Evolutionary conservation across 176 grass and related monocot genomes (phyloP), one percentile per base, ranked within the genome.

Genomic region (Eragrostis curvula): DNA sequence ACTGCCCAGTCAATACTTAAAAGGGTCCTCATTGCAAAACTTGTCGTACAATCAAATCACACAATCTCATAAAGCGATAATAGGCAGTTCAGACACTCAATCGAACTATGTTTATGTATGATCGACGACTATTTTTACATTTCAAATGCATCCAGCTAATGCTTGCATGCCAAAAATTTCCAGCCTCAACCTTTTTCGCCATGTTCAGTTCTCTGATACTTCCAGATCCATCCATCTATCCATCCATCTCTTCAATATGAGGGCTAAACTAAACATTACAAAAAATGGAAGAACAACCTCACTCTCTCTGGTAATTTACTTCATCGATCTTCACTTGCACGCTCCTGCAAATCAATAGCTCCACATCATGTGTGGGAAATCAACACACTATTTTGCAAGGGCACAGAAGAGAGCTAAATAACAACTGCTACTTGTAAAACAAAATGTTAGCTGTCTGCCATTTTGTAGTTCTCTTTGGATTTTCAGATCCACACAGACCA

Each of bases 261-360:
- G 14, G 29, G 77, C 16, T 59, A 66, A 40, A 48, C 8, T 71
- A 59, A 61, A 81, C n/a, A 86, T 16, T 51, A 78, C 73, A 86
- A 79, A 73, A 89, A 67, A 45, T 64, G 28, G 46, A 71, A 17
- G 7, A 1, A 8, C 9, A 16, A 5, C 24, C 17, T n/a, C 64
- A 17, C 36, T n/a, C 64, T n/a, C 36, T 64, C 76, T 32, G 13
- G 58, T 9, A 40, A 24, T 81, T 71, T 66, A 48, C 56, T 58
- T 47, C 16, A 24, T 51, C 10, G 18, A 13, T 52, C 30, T 61
- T 63, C 52, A 14, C 24, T 8, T 65, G 16, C 32, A 50, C 75
- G 46, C 46, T 86, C 79, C 88, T 90, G 83, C 66, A 79, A 71
- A 78, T 61, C 11, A 82, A 66, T 12, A 58, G 24, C 49, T 49